phyloP scores from a whole-genome alignment of 1,284 basidiomycete genomes.

The Takashimella tepidaria region DNA sequence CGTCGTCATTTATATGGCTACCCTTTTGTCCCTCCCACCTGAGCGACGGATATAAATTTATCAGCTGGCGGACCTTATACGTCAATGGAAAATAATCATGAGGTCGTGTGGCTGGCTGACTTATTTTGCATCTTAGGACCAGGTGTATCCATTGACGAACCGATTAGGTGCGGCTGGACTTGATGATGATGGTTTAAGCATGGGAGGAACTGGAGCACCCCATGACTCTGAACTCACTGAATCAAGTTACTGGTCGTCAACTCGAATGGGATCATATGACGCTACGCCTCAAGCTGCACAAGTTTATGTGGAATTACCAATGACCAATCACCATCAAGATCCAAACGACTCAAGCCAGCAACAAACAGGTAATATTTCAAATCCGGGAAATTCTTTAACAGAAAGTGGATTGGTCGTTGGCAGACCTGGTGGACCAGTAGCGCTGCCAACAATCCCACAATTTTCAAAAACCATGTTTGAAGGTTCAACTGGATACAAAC shows the following conservation, averaged over 20 bases:
- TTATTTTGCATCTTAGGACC: conserved; percentile 17
- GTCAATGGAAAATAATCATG: too few relatives aligned
- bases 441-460: conserved; percentile 5
- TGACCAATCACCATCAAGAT: too few relatives aligned
- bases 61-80: too few relatives aligned
- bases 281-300: background rate
- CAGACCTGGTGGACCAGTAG: background rate
- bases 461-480: conserved; percentile 22
- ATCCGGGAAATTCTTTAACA: too few relatives aligned
- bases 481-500: conserved; percentile 19
- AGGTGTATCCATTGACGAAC: conserved; percentile 16
- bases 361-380: background rate
- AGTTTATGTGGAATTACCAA: background rate
- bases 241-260: background rate
- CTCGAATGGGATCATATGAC: background rate
- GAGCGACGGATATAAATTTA: too few relatives aligned
- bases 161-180: background rate
- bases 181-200: background rate
- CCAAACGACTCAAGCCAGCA: too few relatives aligned
- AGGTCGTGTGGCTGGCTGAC: background rate
- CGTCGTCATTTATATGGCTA: background rate
- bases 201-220: too few relatives aligned
- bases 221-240: too few relatives aligned
- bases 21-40: too few relatives aligned
- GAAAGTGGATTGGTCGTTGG: too few relatives aligned